Conservation (phyloP, 495 filamentous ascomycete genomes). For the Lophiotrema nucula region DNA sequence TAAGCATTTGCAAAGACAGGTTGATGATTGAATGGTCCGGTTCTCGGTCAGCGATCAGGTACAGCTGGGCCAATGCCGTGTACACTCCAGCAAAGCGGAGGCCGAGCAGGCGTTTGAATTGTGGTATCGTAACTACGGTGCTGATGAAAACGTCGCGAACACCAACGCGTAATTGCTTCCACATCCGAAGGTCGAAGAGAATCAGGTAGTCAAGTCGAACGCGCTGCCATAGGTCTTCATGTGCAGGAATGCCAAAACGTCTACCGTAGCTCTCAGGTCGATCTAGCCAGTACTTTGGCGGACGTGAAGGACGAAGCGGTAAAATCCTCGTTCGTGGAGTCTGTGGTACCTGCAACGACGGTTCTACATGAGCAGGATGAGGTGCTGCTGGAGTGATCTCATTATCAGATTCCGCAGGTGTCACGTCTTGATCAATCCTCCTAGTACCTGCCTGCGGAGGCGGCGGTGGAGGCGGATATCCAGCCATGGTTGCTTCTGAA, state of each 20-base stretch:
- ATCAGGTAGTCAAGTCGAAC: slow-evolving; percentile 94
- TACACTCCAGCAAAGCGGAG: slow-evolving; percentile 91
- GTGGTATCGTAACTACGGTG: slow-evolving; percentile 88
- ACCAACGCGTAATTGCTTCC: slow-evolving; percentile 91
- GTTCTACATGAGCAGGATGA: slow-evolving; percentile 16
- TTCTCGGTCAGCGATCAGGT: slow-evolving; percentile 93
- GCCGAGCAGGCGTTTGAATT: slow-evolving; percentile 95
- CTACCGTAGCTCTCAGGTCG: slow-evolving; percentile 63
- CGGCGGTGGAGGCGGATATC: slow-evolving; percentile 63
- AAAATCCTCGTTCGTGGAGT: slow-evolving; percentile 38
- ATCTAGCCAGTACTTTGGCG: slow-evolving; percentile 83
- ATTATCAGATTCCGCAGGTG: slow-evolving; percentile 58
- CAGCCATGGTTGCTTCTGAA: slow-evolving; percentile 66
- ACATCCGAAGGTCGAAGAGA: slow-evolving; percentile 91
- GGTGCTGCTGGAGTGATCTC: slow-evolving; percentile 14
- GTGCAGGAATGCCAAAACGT: slow-evolving; percentile 58
- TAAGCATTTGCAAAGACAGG: slow-evolving; percentile 91
- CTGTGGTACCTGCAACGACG: slow-evolving; percentile 40
- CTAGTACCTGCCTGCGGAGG: slow-evolving; percentile 54
- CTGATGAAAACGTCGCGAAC: slow-evolving; percentile 93
- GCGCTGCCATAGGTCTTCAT: slow-evolving; percentile 83
- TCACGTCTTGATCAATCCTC: slow-evolving; percentile 52
- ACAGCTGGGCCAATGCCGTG: slow-evolving; percentile 87
- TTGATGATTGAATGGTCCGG: slow-evolving; percentile 99
- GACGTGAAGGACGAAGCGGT: slow-evolving; percentile 38